Evolutionary conservation across 2,329 filamentous ascomycete genomes (phyloP).

Genomic region (Penicillium sclerotiorum): DNA sequence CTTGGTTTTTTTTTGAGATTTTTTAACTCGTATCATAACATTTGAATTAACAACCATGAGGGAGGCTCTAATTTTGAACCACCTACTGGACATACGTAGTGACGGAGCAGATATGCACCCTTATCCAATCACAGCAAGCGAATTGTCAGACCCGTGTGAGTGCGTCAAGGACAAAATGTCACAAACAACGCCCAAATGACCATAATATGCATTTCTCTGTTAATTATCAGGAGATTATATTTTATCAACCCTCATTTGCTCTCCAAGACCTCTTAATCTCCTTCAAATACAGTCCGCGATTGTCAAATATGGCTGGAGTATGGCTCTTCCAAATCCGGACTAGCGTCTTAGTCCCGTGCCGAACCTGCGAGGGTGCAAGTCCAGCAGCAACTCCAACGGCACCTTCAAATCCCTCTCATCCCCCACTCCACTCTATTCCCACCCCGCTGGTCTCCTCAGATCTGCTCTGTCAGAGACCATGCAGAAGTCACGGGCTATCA

Average conservation of each 20-base stretch:
- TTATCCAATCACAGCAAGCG: slow-evolving; percentile 20
- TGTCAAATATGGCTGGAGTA: too few species aligned
- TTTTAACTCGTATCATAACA: too few species aligned
- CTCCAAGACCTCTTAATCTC: too few species aligned
- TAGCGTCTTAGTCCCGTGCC: slow-evolving; percentile 38
- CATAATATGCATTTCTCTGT: too few species aligned
- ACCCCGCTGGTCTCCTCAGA: slow-evolving; percentile 29
- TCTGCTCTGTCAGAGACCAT: slow-evolving; percentile 41
- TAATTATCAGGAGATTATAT: too few species aligned
- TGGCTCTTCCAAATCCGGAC: slow-evolving; percentile 29
- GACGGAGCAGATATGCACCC: neutral
- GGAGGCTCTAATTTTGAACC: neutral
- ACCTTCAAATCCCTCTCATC: slow-evolving; percentile 28
- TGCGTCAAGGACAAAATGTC: neutral
- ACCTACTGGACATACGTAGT: too few species aligned
- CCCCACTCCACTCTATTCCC: slow-evolving; percentile 24
- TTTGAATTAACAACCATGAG: neutral
- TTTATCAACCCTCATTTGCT: too few species aligned
- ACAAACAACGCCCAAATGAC: neutral
- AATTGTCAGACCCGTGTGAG: slow-evolving; percentile 25
- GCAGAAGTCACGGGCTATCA: slow-evolving; percentile 49
- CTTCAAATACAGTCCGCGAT: too few species aligned
- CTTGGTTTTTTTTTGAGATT: too few species aligned
- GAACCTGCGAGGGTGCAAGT: slow-evolving; percentile 26
- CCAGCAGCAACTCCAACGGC: slow-evolving; percentile 24